Conservation (phyloP, 345 rosid genomes). For the Noccaea bulbosa region DNA sequence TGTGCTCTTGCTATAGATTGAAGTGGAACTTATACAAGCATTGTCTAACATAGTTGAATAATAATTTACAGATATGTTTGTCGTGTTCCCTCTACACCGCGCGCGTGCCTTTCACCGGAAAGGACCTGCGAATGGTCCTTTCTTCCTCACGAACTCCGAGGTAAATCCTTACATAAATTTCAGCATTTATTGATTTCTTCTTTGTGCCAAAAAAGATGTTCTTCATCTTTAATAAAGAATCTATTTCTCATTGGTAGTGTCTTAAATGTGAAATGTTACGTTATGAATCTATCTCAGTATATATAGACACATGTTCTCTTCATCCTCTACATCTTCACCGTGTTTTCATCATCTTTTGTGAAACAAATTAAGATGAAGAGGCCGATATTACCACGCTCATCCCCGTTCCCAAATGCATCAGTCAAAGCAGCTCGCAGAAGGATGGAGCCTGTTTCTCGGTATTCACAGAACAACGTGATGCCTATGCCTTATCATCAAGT, state of each 20-base stretch:
- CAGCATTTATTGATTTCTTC: constrained; percentile 9
- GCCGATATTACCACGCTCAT: neutral
- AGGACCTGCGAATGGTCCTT: constrained; percentile 2
- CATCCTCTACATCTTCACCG: constrained; percentile 5
- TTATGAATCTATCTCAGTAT: constrained; percentile 20
- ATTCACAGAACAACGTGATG: constrained; percentile 7
- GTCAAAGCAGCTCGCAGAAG: constrained; percentile 12
- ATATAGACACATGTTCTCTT: neutral
- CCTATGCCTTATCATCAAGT: constrained; percentile 8
- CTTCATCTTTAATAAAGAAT: constrained; percentile 10
- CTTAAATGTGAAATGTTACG: constrained; percentile 18
- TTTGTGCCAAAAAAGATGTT: neutral
- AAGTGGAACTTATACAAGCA: no score
- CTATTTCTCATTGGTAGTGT: constrained; percentile 21
- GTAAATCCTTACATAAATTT: neutral
- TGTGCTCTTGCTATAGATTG: no score
- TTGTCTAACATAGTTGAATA: neutral
- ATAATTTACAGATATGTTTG: neutral
- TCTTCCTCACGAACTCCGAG: constrained; percentile 23
- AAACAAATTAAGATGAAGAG: constrained; percentile 14
- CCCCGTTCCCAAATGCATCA: neutral
- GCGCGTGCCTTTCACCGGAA: constrained; percentile 6
- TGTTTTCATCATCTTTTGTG: neutral
- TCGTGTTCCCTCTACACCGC: neutral
- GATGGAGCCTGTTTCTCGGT: constrained; percentile 12